A percentile compares a stretch with the other conserved stretches of the same genome.
phyloP scores from a whole-genome alignment of 176 grass and related monocot species.

The Urochloa ruziziensis region DNA sequence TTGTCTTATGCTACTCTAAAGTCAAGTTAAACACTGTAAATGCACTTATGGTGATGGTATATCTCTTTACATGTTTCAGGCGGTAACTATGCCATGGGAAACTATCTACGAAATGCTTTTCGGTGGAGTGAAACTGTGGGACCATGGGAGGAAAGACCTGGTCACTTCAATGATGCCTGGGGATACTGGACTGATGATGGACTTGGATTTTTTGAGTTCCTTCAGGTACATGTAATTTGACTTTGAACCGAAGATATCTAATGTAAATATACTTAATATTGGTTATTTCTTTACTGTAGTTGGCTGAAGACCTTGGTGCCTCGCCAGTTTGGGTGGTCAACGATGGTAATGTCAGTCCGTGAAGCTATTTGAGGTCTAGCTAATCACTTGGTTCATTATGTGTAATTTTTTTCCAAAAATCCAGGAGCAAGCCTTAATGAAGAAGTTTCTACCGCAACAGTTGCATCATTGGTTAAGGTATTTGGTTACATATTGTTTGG shows the following conservation, averaged over 20 bases:
- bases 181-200: slow-evolving; percentile 94
- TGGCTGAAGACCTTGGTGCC: slow-evolving; percentile 88
- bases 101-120: slow-evolving; percentile 83
- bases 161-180: slow-evolving; percentile 90
- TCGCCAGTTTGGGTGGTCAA: slow-evolving; percentile 83
- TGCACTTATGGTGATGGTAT: neutral
- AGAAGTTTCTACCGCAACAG: slow-evolving; percentile 58
- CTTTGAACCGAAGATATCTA: neutral
- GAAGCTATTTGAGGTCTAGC: neutral
- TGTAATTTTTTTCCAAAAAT: slow-evolving; percentile 11
- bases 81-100: slow-evolving; percentile 83
- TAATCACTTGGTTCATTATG: slow-evolving; percentile 11
- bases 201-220: slow-evolving; percentile 89
- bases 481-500: slow-evolving; percentile 10
- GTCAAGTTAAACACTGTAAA: neutral
- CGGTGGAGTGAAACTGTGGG: slow-evolving; percentile 83
- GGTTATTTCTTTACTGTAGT: slow-evolving; percentile 42
- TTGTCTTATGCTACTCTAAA: neutral
- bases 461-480: slow-evolving; percentile 82
- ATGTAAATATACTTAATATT: slow-evolving; percentile 16
- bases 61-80: slow-evolving; percentile 42
- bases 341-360: slow-evolving; percentile 56
- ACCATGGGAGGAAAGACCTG: slow-evolving; percentile 88
- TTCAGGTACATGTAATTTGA: slow-evolving; percentile 52
- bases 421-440: slow-evolving; percentile 78